Base-by-base conservation (phyloP, 495 filamentous ascomycete genomes). In the Penicillium subrubescens region DNA sequence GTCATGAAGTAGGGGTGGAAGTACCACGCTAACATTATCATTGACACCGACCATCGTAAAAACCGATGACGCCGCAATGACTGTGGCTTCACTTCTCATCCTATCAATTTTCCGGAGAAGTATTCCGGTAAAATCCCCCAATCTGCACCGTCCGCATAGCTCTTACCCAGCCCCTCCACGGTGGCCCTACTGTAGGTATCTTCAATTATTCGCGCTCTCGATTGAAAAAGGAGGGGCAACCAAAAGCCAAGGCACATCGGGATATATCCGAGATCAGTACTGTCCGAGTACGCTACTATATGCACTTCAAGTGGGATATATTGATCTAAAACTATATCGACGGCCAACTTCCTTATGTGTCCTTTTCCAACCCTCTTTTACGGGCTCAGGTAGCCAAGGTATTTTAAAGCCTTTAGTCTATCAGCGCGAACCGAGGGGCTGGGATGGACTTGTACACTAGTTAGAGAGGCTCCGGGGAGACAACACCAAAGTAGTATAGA, bases 401-500 rank as follows among this genome's bases (percentile, higher is more conserved):
- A 52, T n/a, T 29, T 52, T 52, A 27, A 52, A n/a, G 44, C 44
- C 2, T 37, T 15, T 12, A 31, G 23, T n/a, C 25, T 31, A 52
- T 52, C 48, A 52, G 25, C 25, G 12, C 27, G 25, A 52, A 52
- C 48, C 48, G 48, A 52, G 48, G 48, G 11, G 48, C 25, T 52
- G 48, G 25, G 48, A 52, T 11, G 25, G 48, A 17, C 25, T 8
- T 52, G 5, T 15, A 17, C 5, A 52, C 53, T 56, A 37, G 31
- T 21, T 7, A 56, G 29, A 55, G 53, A 48, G 41, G 60, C 60
- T 63, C 60, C 52, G 41, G 60, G 39, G 53, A 57, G 12, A 39
- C 23, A 57, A 33, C 33, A 34, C 61, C 61, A 57, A 57, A 57
- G 14, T 8, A 57, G 41, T 57, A 63, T 63, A 57, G 41, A 39